A percentile compares a stretch with the other conserved stretches of the same genome.
These are phyloP conservation scores for Musa balbisiana DNA, from an alignment of 202 grass and related monocot species.

Conservation along the genomic window DNA sequence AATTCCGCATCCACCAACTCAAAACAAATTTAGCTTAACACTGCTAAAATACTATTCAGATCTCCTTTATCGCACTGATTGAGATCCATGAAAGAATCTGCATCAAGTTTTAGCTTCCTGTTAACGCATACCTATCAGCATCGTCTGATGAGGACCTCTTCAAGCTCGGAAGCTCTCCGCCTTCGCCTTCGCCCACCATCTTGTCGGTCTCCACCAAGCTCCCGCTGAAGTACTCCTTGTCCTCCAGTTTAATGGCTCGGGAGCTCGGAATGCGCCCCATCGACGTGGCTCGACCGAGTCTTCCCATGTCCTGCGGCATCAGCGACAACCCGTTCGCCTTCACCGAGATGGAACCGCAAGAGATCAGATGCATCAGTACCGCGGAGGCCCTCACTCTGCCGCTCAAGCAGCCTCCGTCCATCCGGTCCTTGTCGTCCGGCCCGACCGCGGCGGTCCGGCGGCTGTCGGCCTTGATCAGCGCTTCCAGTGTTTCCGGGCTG, in stretches of 20 bases:
- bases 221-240: neutral
- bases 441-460: neutral
- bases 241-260: neutral
- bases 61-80: too few relatives aligned
- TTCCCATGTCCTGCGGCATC: conserved; percentile 2
- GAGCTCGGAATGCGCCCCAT: neutral
- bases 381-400: neutral
- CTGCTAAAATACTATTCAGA: too few relatives aligned
- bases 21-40: too few relatives aligned
- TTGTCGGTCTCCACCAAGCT: neutral
- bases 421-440: neutral
- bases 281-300: neutral
- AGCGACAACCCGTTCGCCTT: neutral
- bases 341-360: conserved; percentile 10
- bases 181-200: neutral
- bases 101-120: too few relatives aligned
- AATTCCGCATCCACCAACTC: too few relatives aligned
- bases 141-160: conserved; percentile 65
- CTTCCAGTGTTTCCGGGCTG: conserved; percentile 10
- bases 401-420: neutral
- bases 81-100: too few relatives aligned
- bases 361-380: conserved; percentile 11
- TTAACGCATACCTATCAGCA: conserved; percentile 44
- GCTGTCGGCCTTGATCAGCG: conserved; percentile 10
- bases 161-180: conserved; percentile 29